Evolutionary conservation across 192 early-diverging fungal genomes (phyloP), one percentile per base, ranked within the genome.

Genomic region (Obelidium mucronatum): DNA sequence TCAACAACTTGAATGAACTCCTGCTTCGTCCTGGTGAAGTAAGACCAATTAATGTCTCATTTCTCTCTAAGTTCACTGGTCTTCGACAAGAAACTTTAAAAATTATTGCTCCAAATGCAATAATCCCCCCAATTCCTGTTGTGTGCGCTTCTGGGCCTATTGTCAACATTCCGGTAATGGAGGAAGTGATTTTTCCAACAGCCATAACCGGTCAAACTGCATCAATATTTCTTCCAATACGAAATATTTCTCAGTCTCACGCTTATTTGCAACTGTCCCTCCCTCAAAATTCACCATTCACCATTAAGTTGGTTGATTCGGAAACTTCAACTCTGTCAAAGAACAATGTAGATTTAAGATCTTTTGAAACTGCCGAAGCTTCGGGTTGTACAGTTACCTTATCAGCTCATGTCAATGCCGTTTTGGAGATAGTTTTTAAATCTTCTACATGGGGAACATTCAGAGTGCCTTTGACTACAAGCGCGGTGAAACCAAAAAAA

Each of bases 401-500:
- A 6, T 56, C 79, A 24, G 63, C 77, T 34, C 61, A 68, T n/a
- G 39, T 81, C 13, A 87, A 79, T 17, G 79, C 76, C 2, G 78
- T 87, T 8, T 36, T 88, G 17, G 80, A 82, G 66, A 58, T 88
- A 4, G 37, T 28, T 33, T 85, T 85, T 48, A 28, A 65, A 35
- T 71, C 79, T 35, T n/a, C 75, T 30, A 75, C 73, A 6, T 70
- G 62, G 74, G 87, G 87, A 28, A 74, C 79, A 2, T 88, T 87
- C 73, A 37, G 77, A 40, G 59, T 77, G n/a, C 67, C 78, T 22
- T 58, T 88, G 8, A 67, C 60, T 0, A 65, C 80, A 30, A 24
- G 58, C 19, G 79, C 83, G 71, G 36, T 76, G 2, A 85, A 85
- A 54, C 87, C 87, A 1, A 55, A 81, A 67, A 88, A 85, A 67